A percentile compares a stretch with the other conserved stretches of the same genome.
Evolutionary conservation across 306 rosid species (phyloP).

Genomic region (Myrica gale): DNA sequence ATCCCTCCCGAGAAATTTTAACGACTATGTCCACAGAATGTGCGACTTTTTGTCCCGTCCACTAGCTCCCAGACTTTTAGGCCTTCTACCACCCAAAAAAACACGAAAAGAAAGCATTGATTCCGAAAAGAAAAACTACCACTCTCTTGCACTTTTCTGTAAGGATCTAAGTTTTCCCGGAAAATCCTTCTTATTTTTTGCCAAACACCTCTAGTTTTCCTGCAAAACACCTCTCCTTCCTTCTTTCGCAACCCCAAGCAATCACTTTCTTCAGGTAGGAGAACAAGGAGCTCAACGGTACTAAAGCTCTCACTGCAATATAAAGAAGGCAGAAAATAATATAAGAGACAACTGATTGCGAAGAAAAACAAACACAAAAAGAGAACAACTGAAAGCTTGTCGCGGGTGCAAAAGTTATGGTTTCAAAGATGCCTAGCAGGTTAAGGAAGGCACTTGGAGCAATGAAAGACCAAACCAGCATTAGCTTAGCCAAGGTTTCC

Average conservation of each 20-base stretch:
- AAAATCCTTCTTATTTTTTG: not conserved
- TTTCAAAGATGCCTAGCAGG: constrained; percentile 72
- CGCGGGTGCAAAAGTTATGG: not conserved
- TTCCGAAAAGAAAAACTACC: not conserved
- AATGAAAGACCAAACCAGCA: constrained; percentile 93
- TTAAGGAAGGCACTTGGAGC: constrained; percentile 82
- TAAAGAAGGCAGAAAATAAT: too few species aligned
- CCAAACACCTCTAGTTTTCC: not conserved
- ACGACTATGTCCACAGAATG: not conserved
- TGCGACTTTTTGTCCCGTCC: not conserved
- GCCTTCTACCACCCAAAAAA: not conserved
- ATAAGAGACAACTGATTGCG: too few species aligned
- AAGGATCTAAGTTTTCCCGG: not conserved
- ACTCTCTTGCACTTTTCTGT: not conserved
- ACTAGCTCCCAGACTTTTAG: not conserved
- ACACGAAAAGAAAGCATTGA: too few species aligned
- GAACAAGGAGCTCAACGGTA: too few species aligned
- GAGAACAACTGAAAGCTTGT: not conserved
- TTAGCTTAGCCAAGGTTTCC: constrained; percentile 76
- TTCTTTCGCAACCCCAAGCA: not conserved
- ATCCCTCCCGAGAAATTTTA: not conserved
- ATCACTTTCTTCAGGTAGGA: too few species aligned
- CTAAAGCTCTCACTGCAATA: too few species aligned
- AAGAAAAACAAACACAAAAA: not conserved
- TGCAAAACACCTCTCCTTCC: not conserved